Percentiles rank a stretch among this genome's conserved stretches.
Evolutionary conservation across 2,329 filamentous ascomycete genomes (phyloP).

Genomic region (Ophiocordyceps camponoti-rufipedis): DNA sequence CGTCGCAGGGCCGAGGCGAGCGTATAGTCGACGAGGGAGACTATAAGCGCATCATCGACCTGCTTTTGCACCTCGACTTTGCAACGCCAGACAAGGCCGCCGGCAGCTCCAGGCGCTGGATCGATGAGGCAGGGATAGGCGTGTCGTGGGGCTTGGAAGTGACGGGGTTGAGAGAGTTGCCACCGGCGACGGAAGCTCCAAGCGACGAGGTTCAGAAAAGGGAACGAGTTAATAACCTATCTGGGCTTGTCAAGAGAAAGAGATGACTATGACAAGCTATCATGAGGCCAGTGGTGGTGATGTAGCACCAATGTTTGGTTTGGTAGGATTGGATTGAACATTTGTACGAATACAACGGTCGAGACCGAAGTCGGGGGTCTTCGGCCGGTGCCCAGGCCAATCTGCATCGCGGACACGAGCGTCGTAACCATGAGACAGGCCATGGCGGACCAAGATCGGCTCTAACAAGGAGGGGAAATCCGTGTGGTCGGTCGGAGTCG

Average conservation of each 20-base stretch:
- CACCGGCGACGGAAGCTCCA: slow-evolving; percentile 8
- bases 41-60: slow-evolving; percentile 50
- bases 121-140: slow-evolving; percentile 42
- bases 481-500: no score
- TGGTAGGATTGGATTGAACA: no score
- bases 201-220: slow-evolving; percentile 1
- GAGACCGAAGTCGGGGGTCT: no score
- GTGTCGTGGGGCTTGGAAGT: slow-evolving; percentile 33
- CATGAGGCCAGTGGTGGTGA: no score
- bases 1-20: slow-evolving; percentile 39
- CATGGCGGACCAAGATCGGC: no score
- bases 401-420: no score
- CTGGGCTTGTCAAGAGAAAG: slow-evolving; percentile 29
- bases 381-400: no score
- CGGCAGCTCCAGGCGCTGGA: slow-evolving; percentile 51
- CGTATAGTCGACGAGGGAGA: slow-evolving; percentile 42
- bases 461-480: no score
- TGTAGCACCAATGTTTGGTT: no score
- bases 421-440: no score
- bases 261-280: slow-evolving; percentile 11
- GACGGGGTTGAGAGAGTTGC: slow-evolving; percentile 19
- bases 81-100: slow-evolving; percentile 41
- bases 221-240: slow-evolving; percentile 24
- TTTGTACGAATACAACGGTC: no score
- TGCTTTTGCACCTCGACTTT: slow-evolving; percentile 60